These are phyloP conservation scores for Penicillium macrosclerotiorum DNA, from an alignment of 495 filamentous ascomycete genomes.

Conservation along the genomic window DNA sequence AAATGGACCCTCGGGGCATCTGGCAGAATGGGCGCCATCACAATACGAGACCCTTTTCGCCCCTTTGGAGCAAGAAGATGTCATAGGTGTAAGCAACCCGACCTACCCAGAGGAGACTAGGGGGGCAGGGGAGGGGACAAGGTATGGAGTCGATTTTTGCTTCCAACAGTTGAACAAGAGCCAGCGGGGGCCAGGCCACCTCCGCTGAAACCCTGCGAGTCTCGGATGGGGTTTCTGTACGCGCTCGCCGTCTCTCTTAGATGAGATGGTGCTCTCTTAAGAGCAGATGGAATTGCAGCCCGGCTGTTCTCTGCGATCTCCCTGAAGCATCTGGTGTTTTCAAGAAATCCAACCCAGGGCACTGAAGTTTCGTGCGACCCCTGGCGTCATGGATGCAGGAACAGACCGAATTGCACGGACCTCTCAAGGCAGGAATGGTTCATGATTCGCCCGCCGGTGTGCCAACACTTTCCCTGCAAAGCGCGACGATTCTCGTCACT, in stretches of 20 bases:
- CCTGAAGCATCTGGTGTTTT: neutral
- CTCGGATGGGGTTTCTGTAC: constrained; percentile 4
- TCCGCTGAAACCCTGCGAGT: constrained; percentile 5
- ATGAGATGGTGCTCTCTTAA: constrained; percentile 1
- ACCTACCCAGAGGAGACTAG: constrained; percentile 2
- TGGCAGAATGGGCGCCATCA: neutral
- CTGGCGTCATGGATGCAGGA: constrained; percentile 25
- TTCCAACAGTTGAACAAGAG: constrained; percentile 1
- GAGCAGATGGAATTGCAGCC: neutral
- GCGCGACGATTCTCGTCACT: neutral
- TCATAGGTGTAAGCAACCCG: neutral
- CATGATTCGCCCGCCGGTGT: constrained; percentile 10
- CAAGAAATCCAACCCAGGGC: neutral
- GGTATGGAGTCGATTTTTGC: neutral
- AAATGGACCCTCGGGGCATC: neutral
- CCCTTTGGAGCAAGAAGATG: constrained; percentile 5
- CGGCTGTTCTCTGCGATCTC: too few species aligned
- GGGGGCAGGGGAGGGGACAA: constrained; percentile 1
- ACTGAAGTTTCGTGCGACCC: constrained; percentile 10
- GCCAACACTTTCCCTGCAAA: neutral
- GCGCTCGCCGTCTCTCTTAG: constrained; percentile 1
- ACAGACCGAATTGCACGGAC: constrained; percentile 20
- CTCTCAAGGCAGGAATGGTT: constrained; percentile 5
- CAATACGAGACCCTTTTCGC: constrained; percentile 3
- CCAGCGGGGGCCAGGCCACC: neutral